Percentiles rank a stretch among this genome's conserved stretches.
phyloP scores from a whole-genome alignment of 495 filamentous ascomycete species.

The Talaromyces borbonicus region DNA sequence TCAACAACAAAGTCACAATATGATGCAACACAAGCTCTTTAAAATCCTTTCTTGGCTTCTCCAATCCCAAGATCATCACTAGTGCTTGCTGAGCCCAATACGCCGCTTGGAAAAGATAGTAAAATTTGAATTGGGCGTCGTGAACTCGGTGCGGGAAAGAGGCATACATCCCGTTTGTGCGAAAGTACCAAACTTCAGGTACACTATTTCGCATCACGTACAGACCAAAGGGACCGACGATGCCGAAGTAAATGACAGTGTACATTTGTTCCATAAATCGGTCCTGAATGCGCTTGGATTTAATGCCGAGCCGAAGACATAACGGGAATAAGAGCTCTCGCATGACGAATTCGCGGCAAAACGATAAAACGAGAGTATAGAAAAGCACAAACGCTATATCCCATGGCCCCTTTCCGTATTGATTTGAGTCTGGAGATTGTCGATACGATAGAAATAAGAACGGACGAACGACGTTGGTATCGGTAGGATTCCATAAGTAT shows the following conservation, averaged over 20 bases:
- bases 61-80: slow-evolving; percentile 69
- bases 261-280: slow-evolving; percentile 93
- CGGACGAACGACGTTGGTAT: slow-evolving; percentile 61
- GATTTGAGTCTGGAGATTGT: slow-evolving; percentile 34
- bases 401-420: slow-evolving; percentile 77
- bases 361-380: slow-evolving; percentile 72
- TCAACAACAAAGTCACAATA: slow-evolving; percentile 71
- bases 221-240: slow-evolving; percentile 67
- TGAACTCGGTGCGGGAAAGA: slow-evolving; percentile 70
- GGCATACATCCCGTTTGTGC: slow-evolving; percentile 74
- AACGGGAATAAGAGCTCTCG: slow-evolving; percentile 68
- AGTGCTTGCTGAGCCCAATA: slow-evolving; percentile 90
- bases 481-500: slow-evolving; percentile 62
- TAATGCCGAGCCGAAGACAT: slow-evolving; percentile 52
- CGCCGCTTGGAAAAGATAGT: slow-evolving; percentile 81
- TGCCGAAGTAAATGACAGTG: slow-evolving; percentile 76
- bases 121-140: slow-evolving; percentile 72
- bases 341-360: slow-evolving; percentile 89
- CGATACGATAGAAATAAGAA: slow-evolving; percentile 90
- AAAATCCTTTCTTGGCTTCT: slow-evolving; percentile 84
- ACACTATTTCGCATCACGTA: slow-evolving; percentile 79
- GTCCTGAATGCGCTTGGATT: slow-evolving; percentile 58
- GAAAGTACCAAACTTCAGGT: slow-evolving; percentile 72
- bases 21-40: slow-evolving; percentile 83
- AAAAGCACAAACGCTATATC: slow-evolving; percentile 76